Percentiles rank a stretch among this genome's conserved stretches.
Evolutionary conservation across 2,329 filamentous ascomycete species (phyloP).

Genomic region (Zymoseptoria passerinii): DNA sequence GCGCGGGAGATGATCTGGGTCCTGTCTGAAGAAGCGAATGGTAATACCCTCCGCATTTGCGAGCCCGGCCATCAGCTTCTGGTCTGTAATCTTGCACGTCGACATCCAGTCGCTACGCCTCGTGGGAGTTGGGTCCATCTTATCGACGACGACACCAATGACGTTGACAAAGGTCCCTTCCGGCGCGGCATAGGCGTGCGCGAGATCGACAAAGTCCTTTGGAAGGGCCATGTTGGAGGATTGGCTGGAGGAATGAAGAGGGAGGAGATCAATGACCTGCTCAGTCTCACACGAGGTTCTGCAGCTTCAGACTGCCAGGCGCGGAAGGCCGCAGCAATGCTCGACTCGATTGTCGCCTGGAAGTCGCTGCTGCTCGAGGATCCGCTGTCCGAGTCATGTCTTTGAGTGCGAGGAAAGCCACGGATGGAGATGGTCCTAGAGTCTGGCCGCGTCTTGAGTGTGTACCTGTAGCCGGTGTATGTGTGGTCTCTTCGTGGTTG

Average conservation of each 20-base stretch:
- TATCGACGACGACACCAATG: constrained; percentile 64
- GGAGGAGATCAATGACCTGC: background rate
- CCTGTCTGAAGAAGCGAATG: constrained; percentile 54
- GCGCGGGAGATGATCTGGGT: constrained; percentile 30
- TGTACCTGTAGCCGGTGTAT: background rate
- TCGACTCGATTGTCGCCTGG: background rate
- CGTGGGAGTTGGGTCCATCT: constrained; percentile 45
- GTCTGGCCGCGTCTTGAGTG: background rate
- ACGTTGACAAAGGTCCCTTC: constrained; percentile 44
- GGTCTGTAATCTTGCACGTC: constrained; percentile 35
- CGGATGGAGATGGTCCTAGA: background rate
- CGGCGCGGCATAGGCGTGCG: constrained; percentile 10
- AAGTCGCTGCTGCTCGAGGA: background rate
- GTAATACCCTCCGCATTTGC: constrained; percentile 17
- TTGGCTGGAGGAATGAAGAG: background rate
- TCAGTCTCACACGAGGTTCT: background rate
- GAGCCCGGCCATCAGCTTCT: constrained; percentile 9
- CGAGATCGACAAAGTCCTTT: constrained; percentile 21
- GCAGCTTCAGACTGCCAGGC: background rate
- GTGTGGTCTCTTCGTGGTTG: background rate
- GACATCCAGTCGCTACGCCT: constrained; percentile 32
- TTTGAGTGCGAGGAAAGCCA: background rate
- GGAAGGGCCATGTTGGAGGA: constrained; percentile 14
- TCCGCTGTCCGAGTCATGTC: background rate
- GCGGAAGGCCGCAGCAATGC: background rate